Evolutionary conservation across 2,329 filamentous ascomycete species (phyloP), one percentile per base, ranked within the genome.

Genomic region (Scopulariopsis brevicaulis): DNA sequence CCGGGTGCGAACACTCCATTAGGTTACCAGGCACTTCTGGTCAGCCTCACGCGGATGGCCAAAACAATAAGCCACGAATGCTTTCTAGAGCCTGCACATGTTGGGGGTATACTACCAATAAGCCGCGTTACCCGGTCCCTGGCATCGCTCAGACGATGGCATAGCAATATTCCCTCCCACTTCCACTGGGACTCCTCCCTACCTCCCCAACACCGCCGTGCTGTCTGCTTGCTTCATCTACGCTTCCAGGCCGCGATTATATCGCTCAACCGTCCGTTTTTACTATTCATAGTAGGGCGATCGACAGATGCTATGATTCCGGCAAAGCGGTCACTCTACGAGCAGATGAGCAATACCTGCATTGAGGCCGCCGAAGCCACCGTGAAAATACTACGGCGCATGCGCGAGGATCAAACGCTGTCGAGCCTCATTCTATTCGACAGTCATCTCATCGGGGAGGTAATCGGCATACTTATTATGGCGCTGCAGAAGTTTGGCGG

Each of bases 281-380:
- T 56, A 2, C 55, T 56, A 24, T 56, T 51, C 55, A 37, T 35
- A 25, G 28, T 56, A 7, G 25, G 25, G 2, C 15, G 43, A 7
- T 22, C 43, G 22, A 37, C 4, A 2, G 46, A n/a, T 8, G 3
- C 25, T 8, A 52, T 37, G 43, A 35, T 22, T 10, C 25, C 55
- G 4, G 46, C 28, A 4, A 56, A 56, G 55, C 46, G 43, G n/a
- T 15, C n/a, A 2, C 10, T 51, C 1, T 56, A 51, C 55, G 43
- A 56, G 43, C 43, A 51, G 55, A 34, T 56, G 43, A 40, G 28
- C 28, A 56, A 52, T 14, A 51, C 55, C 6, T 56, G 55, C 43
- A 52, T 56, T 18, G 43, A 51, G 25, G 55, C 55, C 18, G 55
- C 55, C 40, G 55, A 56, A 28, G 43, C 55, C 11, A 25, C 55